Conservation (phyloP, 352 stramenopile genomes). For the Globisporangium nodosum region DNA sequence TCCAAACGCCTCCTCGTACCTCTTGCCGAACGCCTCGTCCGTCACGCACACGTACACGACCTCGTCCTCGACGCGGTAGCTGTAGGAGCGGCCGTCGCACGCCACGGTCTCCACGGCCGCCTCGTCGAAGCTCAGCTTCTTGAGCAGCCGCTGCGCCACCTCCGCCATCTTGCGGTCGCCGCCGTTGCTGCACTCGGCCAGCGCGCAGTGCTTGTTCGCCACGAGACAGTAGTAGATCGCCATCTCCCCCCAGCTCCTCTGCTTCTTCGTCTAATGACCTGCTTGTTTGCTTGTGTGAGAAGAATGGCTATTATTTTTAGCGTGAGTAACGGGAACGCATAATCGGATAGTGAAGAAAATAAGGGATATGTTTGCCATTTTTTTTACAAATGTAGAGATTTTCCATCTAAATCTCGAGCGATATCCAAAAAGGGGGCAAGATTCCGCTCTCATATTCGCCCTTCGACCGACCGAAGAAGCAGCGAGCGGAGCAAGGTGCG, state of each 20-base stretch:
- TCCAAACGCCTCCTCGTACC: constrained; percentile 18
- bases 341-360: no score
- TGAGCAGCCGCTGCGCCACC: constrained; percentile 80
- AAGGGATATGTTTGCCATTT: no score
- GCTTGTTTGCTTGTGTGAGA: background rate
- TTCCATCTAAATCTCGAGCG: no score
- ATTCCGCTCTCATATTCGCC: no score
- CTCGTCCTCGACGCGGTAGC: constrained; percentile 81
- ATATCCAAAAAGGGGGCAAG: no score
- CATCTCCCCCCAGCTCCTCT: constrained; percentile 24
- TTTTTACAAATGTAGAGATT: no score
- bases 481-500: no score
- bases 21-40: constrained; percentile 73
- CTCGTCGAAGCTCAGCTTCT: constrained; percentile 79
- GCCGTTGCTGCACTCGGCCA: constrained; percentile 78
- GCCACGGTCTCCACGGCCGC: constrained; percentile 74
- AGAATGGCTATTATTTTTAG: background rate
- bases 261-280: background rate
- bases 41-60: constrained; percentile 84
- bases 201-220: constrained; percentile 71
- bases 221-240: constrained; percentile 87
- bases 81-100: constrained; percentile 79
- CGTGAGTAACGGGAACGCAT: background rate
- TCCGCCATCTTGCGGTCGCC: constrained; percentile 86
- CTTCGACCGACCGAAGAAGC: no score